A percentile compares a stretch with the other conserved stretches of the same genome.
Conservation (phyloP, 495 filamentous ascomycete species). For the Tuber borchii region DNA sequence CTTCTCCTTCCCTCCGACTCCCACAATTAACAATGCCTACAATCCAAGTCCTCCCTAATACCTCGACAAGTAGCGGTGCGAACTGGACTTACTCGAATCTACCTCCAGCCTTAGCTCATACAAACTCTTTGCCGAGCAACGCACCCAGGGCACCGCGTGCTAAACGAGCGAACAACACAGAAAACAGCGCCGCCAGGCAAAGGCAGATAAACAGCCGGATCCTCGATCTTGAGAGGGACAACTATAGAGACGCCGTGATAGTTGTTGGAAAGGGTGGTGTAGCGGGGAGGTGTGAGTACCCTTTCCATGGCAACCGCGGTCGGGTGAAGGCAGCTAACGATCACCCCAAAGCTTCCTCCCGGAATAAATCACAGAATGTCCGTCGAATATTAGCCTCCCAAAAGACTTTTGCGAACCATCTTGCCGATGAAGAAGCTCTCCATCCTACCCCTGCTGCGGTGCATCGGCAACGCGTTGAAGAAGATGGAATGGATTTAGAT, state of each 20-base stretch:
- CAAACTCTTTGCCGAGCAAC: constrained; percentile 43
- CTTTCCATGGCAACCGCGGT: background rate
- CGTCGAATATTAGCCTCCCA: constrained; percentile 83
- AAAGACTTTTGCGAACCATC: constrained; percentile 85
- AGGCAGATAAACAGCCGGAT: constrained; percentile 39
- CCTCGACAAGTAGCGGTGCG: constrained; percentile 11
- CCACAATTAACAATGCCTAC: constrained; percentile 29
- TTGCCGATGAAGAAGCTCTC: constrained; percentile 79
- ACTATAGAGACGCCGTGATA: constrained; percentile 32
- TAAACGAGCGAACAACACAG: constrained; percentile 33
- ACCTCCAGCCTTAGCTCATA: constrained; percentile 40
- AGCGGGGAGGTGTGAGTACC: constrained; percentile 17
- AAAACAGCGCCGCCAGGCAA: constrained; percentile 37
- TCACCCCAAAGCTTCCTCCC: constrained; percentile 13
- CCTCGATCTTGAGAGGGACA: constrained; percentile 40
- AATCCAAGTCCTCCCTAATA: constrained; percentile 40
- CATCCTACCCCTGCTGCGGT: constrained; percentile 11
- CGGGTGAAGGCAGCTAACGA: background rate
- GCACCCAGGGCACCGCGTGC: constrained; percentile 42
- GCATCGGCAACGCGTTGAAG: background rate
- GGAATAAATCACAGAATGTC: constrained; percentile 58
- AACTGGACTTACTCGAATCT: constrained; percentile 41
- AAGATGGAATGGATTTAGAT: constrained; percentile 4
- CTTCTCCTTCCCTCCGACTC: background rate
- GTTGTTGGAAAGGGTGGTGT: background rate